Evolutionary conservation across 2,329 filamentous ascomycete species (phyloP), one percentile per base, ranked within the genome.

Genomic region (Cercospora brassicicola): DNA sequence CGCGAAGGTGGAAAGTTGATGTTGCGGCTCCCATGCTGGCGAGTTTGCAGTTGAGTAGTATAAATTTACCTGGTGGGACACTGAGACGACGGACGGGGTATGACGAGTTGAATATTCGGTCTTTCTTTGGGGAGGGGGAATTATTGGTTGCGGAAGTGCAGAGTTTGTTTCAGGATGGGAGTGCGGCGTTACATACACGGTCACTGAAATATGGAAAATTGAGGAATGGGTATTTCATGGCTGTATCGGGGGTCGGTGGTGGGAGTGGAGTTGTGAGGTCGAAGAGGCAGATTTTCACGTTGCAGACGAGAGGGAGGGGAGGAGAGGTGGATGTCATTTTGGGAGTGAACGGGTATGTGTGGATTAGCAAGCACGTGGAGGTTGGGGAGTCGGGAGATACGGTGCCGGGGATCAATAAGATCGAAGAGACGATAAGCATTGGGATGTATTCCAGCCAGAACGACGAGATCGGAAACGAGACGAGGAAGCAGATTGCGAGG

Each of bases 51-150:
- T 88, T 99, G 53, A 92, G 89, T 64, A 91, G 91, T 69, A 98
- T 99, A 81, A 99, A 99, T 78, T 84, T 99, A 2, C 95, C 95
- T 0, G 95, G 95, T 66, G 95, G 95, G 36, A 96, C 97, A 72
- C 84, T 97, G 75, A 88, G 95, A 67, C 91, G 94, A 78, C 87
- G 95, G 72, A 99, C 95, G 30, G 94, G 94, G 76, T 96, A 95
- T 15, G 95, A 99, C 80, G 95, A 98, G 83, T 85, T 99, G 75
- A 95, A 98, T 81, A 98, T 99, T 80, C 89, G 95, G 61, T 92
- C 89, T n/a, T 99, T 97, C 81, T 98, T 99, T 82, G 90, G 91
- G 64, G 95, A 99, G 81, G 95, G 95, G 11, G 95, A 99, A 78
- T 82, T 99, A 62, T 83, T 99, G 15, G 92, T 98, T 18, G 95